These are phyloP conservation scores for Annona squamosa DNA, from an alignment of 164 flowering plant species.

Conservation along the genomic window DNA sequence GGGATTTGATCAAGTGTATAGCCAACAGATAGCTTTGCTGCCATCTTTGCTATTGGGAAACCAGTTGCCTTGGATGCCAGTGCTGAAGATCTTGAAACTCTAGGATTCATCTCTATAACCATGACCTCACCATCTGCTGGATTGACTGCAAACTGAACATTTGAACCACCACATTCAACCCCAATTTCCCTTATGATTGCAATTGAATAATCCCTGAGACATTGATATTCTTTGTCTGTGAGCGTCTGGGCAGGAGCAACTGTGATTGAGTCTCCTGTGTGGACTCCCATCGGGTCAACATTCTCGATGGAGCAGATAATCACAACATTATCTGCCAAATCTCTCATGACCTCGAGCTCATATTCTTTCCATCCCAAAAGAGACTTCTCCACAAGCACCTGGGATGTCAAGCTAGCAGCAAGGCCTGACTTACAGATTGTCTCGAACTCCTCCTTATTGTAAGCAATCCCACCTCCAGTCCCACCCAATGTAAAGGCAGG, in stretches of 20 bases:
- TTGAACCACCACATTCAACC: slow-evolving; percentile 97
- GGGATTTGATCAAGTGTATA: slow-evolving; percentile 91
- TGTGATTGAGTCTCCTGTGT: slow-evolving; percentile 92
- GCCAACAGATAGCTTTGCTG: slow-evolving; percentile 90
- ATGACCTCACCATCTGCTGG: slow-evolving; percentile 90
- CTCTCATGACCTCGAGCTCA: slow-evolving; percentile 97
- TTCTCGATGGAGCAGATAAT: slow-evolving; percentile 95
- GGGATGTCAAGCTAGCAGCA: slow-evolving; percentile 79
- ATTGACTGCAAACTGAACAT: slow-evolving; percentile 96
- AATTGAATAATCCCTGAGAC: slow-evolving; percentile 82
- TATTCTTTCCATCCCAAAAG: slow-evolving; percentile 98
- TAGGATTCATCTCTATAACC: slow-evolving; percentile 99
- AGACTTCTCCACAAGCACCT: slow-evolving; percentile 94
- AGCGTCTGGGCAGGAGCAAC: slow-evolving; percentile 96
- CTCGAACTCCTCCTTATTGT: slow-evolving; percentile 89
- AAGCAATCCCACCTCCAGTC: slow-evolving; percentile 94
- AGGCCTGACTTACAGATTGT: slow-evolving; percentile 86
- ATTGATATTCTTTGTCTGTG: slow-evolving; percentile 93
- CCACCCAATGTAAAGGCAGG: slow-evolving; percentile 94
- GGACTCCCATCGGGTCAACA: slow-evolving; percentile 95
- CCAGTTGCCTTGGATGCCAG: slow-evolving; percentile 98
- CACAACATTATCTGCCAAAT: slow-evolving; percentile 94
- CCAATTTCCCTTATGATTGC: slow-evolving; percentile 95
- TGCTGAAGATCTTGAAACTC: slow-evolving; percentile 95
- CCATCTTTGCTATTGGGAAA: slow-evolving; percentile 97